Evolutionary conservation across 768 basidiomycete species (phyloP), one percentile per base, ranked within the genome.

Genomic region (Pholiota conissans): DNA sequence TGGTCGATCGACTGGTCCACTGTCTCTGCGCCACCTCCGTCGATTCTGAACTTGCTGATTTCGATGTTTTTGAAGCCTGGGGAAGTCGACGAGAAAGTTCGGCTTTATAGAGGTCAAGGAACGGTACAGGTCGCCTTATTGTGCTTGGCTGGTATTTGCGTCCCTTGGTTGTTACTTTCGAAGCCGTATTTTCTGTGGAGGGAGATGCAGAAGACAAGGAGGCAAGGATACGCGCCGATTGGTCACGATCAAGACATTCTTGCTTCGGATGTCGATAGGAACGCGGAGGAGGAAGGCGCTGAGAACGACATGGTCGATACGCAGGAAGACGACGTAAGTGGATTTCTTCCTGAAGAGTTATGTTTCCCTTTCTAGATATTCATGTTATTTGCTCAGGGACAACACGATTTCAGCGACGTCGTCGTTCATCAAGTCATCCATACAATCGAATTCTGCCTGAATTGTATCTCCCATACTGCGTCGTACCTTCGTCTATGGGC

Each of bases 361-460:
- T 46, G 48, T 54, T 39, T 63, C 37, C 56, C 28, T 65, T 62
- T 55, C 47, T 59, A 16, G n/a, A n/a, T n/a, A n/a, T n/a, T n/a
- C n/a, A 53, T 39, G 58, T 56, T 34, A 57, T 55, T 28, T 63
- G 49, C 55, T 48, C 69, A 89, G 83, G 86, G 94, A 75, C 80
- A 91, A 46, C 93, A 95, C 70, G 94, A 97, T 67, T 93, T 98
- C 73, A 79, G 94, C 67, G 97, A 99, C 72, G 85, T 97, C 57
- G 84, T 97, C 22, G 91, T 98, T 58, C 96, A 99, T 74, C 97
- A 99, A 73, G 80, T 97, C 60, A 99, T 99, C 67, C 97, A 98
- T 74, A 96, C 95, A 24, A 98, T 99, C 73, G 97, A 99, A 76
- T 99, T 98, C 75, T 99, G 97, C 70, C 85, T 99, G 30, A 97